Evolutionary conservation across 2,329 filamentous ascomycete genomes (phyloP).

Genomic region (Clarireedia homoeocarpa): DNA sequence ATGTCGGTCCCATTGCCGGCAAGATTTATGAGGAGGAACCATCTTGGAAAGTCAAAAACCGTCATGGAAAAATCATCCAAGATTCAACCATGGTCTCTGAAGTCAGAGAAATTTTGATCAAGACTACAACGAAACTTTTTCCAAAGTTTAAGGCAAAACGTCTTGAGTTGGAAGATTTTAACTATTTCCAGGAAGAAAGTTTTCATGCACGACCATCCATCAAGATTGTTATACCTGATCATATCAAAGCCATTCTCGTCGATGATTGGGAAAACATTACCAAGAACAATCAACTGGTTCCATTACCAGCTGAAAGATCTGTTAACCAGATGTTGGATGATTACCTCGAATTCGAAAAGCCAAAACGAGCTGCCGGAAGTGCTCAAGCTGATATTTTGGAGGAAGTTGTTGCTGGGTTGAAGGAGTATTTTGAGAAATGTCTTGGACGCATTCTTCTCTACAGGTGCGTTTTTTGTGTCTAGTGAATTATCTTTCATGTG

Average conservation of each 20-base stretch:
- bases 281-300: slow-evolving; percentile 85
- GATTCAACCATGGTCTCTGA: not conserved
- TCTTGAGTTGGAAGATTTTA: slow-evolving; percentile 2
- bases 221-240: slow-evolving; percentile 78
- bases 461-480: slow-evolving; percentile 36
- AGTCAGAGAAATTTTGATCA: not conserved
- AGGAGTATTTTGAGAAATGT: slow-evolving; percentile 89
- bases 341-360: slow-evolving; percentile 64
- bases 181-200: slow-evolving; percentile 63
- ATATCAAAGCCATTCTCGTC: slow-evolving; percentile 84
- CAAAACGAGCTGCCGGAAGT: slow-evolving; percentile 55
- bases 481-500: not conserved
- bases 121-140: slow-evolving; percentile 4
- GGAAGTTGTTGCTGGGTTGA: slow-evolving; percentile 78
- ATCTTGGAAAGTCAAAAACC: not conserved
- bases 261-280: slow-evolving; percentile 99
- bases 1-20: slow-evolving; percentile 19
- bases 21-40: not conserved
- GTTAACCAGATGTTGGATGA: slow-evolving; percentile 73
- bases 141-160: not conserved
- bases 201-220: slow-evolving; percentile 82
- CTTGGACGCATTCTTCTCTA: slow-evolving; percentile 87
- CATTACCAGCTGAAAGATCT: slow-evolving; percentile 68
- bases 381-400: slow-evolving; percentile 79
- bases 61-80: not conserved